Conservation (phyloP, 202 grass and related monocot species). For the Bolboschoenoplectus hybrid region DNA sequence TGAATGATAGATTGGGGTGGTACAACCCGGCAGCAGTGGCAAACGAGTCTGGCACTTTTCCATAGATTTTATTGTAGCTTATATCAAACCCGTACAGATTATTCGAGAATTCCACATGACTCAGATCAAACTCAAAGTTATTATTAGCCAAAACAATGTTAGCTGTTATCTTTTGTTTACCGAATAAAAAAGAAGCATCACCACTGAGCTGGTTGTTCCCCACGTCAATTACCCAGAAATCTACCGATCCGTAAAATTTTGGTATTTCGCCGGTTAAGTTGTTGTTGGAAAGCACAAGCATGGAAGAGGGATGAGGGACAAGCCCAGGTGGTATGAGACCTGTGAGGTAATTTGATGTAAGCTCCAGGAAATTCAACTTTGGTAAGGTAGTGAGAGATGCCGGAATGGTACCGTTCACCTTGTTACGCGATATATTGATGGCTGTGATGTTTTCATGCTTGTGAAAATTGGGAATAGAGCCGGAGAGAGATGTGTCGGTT, state of each 20-base stretch:
- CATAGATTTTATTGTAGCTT: not conserved
- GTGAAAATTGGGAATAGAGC: not conserved
- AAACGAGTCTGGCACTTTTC: constrained; percentile 12
- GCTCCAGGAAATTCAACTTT: not conserved
- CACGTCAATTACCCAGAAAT: not conserved
- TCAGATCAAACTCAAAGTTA: not conserved
- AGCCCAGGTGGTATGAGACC: not conserved
- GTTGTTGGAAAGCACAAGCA: not conserved
- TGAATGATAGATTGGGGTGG: not conserved
- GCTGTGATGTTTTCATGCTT: not conserved
- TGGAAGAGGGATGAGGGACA: not conserved
- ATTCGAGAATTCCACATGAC: not conserved
- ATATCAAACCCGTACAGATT: not conserved
- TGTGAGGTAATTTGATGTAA: not conserved
- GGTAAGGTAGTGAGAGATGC: not conserved
- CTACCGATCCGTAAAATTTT: not conserved
- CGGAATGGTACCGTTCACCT: not conserved
- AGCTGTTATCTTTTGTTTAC: not conserved
- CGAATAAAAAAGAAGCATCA: constrained; percentile 10
- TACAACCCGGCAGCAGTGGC: not conserved
- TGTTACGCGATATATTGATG: not conserved
- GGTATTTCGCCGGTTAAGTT: not conserved
- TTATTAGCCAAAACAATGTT: not conserved
- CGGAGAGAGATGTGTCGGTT: not conserved
- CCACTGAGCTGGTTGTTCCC: not conserved